phyloP scores from a whole-genome alignment of 2,329 filamentous ascomycete genomes.

The Nemania sp. region DNA sequence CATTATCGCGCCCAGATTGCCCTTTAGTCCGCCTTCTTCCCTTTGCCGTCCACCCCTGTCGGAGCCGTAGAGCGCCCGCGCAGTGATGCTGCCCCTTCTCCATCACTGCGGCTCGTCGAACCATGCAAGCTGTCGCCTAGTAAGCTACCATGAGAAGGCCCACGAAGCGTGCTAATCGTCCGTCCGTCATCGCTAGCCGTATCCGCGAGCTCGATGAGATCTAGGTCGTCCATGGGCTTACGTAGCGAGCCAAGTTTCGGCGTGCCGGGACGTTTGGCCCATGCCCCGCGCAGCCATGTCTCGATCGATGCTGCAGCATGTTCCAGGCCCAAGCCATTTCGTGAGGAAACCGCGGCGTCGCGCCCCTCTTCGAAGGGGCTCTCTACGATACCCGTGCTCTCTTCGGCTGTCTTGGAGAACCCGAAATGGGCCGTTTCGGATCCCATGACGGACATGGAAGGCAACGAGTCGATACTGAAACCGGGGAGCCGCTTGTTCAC shows the following conservation, averaged over 20 bases:
- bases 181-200: conserved; percentile 59
- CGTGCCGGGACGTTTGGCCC: conserved; percentile 62
- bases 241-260: conserved; percentile 48
- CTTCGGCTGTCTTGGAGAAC: conserved; percentile 47
- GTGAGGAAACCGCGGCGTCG: conserved; percentile 45
- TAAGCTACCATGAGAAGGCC: conserved; percentile 34
- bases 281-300: conserved; percentile 85
- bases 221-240: conserved; percentile 53
- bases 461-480: conserved; percentile 69
- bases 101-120: conserved; percentile 45
- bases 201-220: conserved; percentile 74
- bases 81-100: conserved; percentile 39
- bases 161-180: conserved; percentile 24
- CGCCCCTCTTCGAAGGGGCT: conserved; percentile 54
- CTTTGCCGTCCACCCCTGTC: conserved; percentile 40
- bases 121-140: conserved; percentile 40
- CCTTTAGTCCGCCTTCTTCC: conserved; percentile 50
- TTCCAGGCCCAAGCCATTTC: conserved; percentile 65
- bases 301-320: conserved; percentile 87
- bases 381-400: conserved; percentile 51
- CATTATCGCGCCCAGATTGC: conserved; percentile 16
- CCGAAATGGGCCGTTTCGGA: conserved; percentile 63
- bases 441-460: conserved; percentile 67
- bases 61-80: conserved; percentile 43
- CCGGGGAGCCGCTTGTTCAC: conserved; percentile 82